phyloP scores from a whole-genome alignment of 1,139 yeast genomes.

The Protomyces inundatus region DNA sequence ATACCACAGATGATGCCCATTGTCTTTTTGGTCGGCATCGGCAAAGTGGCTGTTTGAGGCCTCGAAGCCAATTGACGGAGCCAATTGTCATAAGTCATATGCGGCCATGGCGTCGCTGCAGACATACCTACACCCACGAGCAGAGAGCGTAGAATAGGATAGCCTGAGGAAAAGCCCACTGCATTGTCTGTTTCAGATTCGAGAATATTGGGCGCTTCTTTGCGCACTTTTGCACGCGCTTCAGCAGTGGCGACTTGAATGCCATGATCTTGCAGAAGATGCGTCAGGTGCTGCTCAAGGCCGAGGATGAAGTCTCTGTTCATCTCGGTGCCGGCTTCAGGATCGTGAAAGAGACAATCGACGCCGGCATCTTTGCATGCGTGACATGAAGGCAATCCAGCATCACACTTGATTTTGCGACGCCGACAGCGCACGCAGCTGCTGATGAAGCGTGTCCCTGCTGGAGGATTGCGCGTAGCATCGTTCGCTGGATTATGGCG shows the following conservation, averaged over 20 bases:
- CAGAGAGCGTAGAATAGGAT: background rate
- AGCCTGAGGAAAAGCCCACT: constrained; percentile 17
- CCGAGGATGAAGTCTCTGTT: constrained; percentile 47
- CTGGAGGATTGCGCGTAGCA: constrained; percentile 21
- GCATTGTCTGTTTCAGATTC: background rate
- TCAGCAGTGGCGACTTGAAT: background rate
- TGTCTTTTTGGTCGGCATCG: constrained; percentile 10
- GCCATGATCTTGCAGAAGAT: constrained; percentile 1
- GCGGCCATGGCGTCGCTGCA: constrained; percentile 9
- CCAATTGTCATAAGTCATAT: background rate
- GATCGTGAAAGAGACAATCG: constrained; percentile 69
- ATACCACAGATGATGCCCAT: constrained; percentile 3
- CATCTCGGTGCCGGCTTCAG: constrained; percentile 78
- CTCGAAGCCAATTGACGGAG: background rate
- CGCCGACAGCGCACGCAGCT: constrained; percentile 80
- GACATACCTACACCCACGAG: constrained; percentile 1
- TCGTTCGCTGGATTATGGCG: constrained; percentile 23
- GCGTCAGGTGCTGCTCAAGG: constrained; percentile 19
- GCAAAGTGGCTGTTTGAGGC: background rate
- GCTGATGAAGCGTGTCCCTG: constrained; percentile 21
- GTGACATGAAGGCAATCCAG: constrained; percentile 70
- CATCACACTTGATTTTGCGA: constrained; percentile 79
- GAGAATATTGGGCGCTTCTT: background rate
- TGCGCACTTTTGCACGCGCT: background rate
- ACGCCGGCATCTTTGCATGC: constrained; percentile 62